A percentile compares a stretch with the other conserved stretches of the same genome.
Conservation (phyloP, 2,329 filamentous ascomycete species). For the Fusarium denticulatum region DNA sequence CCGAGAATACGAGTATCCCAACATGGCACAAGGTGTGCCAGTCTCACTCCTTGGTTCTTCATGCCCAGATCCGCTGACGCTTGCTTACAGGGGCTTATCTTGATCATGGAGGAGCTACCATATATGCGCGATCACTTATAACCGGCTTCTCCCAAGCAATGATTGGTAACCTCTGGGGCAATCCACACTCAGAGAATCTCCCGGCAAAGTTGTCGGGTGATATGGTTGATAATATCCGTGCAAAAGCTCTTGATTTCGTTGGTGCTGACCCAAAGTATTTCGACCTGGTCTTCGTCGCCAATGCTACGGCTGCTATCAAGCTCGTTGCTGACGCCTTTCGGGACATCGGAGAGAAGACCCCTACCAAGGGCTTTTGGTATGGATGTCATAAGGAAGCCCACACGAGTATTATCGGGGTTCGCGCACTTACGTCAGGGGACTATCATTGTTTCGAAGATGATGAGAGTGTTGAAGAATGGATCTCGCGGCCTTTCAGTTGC, state of each 20-base stretch:
- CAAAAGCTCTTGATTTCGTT: conserved; percentile 65
- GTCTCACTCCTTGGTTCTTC: not conserved
- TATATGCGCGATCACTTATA: conserved; percentile 68
- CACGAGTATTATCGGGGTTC: conserved; percentile 74
- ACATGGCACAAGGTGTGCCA: conserved; percentile 41
- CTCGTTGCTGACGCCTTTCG: conserved; percentile 67
- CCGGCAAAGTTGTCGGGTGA: conserved; percentile 67
- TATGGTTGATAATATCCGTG: conserved; percentile 65
- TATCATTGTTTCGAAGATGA: conserved; percentile 70
- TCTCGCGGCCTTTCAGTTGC: conserved; percentile 42
- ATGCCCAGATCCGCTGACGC: conserved; percentile 5
- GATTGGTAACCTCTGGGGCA: conserved; percentile 69
- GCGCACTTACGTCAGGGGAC: conserved; percentile 68
- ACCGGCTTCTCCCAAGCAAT: conserved; percentile 65
- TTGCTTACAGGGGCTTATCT: conserved; percentile 56
- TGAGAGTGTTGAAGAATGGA: conserved; percentile 57
- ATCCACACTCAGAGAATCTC: conserved; percentile 72
- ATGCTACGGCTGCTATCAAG: conserved; percentile 71
- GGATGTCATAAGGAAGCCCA: conserved; percentile 70
- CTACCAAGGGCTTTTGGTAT: conserved; percentile 62
- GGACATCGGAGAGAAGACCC: conserved; percentile 60
- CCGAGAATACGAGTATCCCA: conserved; percentile 43
- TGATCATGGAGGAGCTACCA: conserved; percentile 67
- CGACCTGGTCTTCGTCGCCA: conserved; percentile 70
- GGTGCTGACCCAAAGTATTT: conserved; percentile 67